Evolutionary conservation across 2,329 filamentous ascomycete species (phyloP), one percentile per base, ranked within the genome.

Genomic region (Chrysoporthe puriensis): DNA sequence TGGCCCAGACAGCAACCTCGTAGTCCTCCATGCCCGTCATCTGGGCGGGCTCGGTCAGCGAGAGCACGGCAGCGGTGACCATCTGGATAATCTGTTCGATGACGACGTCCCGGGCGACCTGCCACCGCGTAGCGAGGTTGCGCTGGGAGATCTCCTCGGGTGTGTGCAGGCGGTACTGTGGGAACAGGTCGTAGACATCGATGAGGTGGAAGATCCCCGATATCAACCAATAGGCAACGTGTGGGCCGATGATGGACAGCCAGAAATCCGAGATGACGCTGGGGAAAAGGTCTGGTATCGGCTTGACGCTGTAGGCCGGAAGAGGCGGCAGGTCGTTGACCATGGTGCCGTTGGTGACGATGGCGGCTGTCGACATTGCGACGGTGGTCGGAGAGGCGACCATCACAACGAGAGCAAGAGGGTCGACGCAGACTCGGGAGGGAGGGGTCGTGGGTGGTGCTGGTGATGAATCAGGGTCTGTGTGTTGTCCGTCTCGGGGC

Each of bases 1-100:
- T 91, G 26, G 94, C 94, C 93, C 95, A 98, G 72, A 95, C 89
- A 40, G 94, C 92, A 34, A 98, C 84, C 76, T 98, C 92, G 77
- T 97, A 94, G 34, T 92, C 86, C 74, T 95, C 91, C 79, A 86
- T 92, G 62, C 96, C 96, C 52, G 84, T 85, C 74, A 89, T 88
- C 71, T 95, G 90, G 54, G 86, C 83, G 3, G 90, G 87, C 74
- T 98, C 96, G 26, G 91, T 89, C 72, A 90, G 80, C 4, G 88
- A 88, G 54, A 98, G 80, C 3, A 87, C 78, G 65, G 90, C 78
- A 50, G 91, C 90, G 54, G 92, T 90, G 21, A 85, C 79, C 34
- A 93, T 91, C 82, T 99, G 96, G 61, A 99, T 92, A 69, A 95
- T 78, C 77, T 99, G 96, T 80, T 99, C 95, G 68, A 98, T 77